A percentile compares a stretch with the other conserved stretches of the same genome.
Conservation (phyloP, 1,284 basidiomycete species). For the Irpex sp. region DNA sequence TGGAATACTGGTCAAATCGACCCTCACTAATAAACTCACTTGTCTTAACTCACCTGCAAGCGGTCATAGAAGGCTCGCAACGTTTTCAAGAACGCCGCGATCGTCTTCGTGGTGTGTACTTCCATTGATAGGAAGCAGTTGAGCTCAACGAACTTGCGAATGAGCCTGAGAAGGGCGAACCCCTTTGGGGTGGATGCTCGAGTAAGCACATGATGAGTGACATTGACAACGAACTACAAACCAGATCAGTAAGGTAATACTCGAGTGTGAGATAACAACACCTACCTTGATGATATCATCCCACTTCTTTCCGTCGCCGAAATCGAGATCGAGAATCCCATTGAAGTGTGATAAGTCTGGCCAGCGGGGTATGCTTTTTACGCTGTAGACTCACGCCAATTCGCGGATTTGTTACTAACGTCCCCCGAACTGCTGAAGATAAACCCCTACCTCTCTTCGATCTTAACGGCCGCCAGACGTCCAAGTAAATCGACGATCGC, state of each 20-base stretch:
- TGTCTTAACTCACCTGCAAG: not conserved
- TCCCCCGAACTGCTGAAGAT: not conserved
- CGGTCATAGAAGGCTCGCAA: slow-evolving; percentile 3
- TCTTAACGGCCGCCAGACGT: not conserved
- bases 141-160: slow-evolving; percentile 13
- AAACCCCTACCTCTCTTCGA: not conserved
- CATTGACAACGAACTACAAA: slow-evolving; percentile 7
- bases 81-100: slow-evolving; percentile 1
- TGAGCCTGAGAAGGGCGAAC: slow-evolving; percentile 13
- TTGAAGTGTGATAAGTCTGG: slow-evolving; percentile 30
- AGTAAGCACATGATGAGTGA: slow-evolving; percentile 9
- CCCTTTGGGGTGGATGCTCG: not conserved
- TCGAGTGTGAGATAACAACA: not conserved
- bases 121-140: slow-evolving; percentile 15
- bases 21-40: too few species aligned
- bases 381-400: not conserved
- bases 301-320: slow-evolving; percentile 32
- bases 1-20: too few species aligned
- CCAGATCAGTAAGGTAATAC: not conserved
- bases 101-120: slow-evolving; percentile 18
- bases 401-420: not conserved
- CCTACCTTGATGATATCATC: slow-evolving; percentile 34
- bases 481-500: not conserved
- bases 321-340: slow-evolving; percentile 23
- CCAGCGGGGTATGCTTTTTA: slow-evolving; percentile 28